These are phyloP conservation scores for Mollisiaceae sp. DNA, from an alignment of 2,329 filamentous ascomycete genomes.

Conservation along the genomic window DNA sequence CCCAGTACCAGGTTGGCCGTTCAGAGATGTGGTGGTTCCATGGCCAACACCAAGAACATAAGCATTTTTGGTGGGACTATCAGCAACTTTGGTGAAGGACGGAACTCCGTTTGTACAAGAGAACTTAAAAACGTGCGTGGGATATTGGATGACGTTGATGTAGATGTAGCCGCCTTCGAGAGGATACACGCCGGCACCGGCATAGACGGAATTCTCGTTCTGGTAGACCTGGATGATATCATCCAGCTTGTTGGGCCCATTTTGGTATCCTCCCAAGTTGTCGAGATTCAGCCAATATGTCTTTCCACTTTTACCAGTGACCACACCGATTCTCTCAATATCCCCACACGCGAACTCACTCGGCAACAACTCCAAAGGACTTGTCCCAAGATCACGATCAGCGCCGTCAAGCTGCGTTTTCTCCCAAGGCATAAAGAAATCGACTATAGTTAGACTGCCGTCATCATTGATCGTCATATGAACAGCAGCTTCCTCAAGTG, in stretches of 20 bases:
- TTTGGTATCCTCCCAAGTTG: constrained; percentile 55
- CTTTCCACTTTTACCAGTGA: constrained; percentile 56
- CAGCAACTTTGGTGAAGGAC: constrained; percentile 58
- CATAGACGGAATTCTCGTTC: constrained; percentile 55
- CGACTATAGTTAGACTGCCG: constrained; percentile 49
- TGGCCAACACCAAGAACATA: constrained; percentile 61
- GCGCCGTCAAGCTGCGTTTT: constrained; percentile 55
- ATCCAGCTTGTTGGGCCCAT: constrained; percentile 49
- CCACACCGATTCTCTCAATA: constrained; percentile 52
- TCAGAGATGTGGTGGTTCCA: constrained; percentile 60
- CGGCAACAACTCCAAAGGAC: constrained; percentile 51
- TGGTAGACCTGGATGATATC: constrained; percentile 50
- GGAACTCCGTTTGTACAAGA: constrained; percentile 56
- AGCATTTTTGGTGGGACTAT: constrained; percentile 55
- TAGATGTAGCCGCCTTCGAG: constrained; percentile 55
- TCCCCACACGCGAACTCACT: constrained; percentile 51
- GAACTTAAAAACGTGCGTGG: constrained; percentile 63
- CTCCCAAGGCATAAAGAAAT: constrained; percentile 58
- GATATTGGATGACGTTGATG: constrained; percentile 57
- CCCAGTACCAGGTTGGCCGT: constrained; percentile 58
- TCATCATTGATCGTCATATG: constrained; percentile 53
- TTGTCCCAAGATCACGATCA: constrained; percentile 55
- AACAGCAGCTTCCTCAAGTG: constrained; percentile 55
- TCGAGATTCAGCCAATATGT: constrained; percentile 55
- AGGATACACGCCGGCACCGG: constrained; percentile 53